Evolutionary conservation across 768 basidiomycete species (phyloP), one percentile per base, ranked within the genome.

Genomic region (Lactifluus pinguis): DNA sequence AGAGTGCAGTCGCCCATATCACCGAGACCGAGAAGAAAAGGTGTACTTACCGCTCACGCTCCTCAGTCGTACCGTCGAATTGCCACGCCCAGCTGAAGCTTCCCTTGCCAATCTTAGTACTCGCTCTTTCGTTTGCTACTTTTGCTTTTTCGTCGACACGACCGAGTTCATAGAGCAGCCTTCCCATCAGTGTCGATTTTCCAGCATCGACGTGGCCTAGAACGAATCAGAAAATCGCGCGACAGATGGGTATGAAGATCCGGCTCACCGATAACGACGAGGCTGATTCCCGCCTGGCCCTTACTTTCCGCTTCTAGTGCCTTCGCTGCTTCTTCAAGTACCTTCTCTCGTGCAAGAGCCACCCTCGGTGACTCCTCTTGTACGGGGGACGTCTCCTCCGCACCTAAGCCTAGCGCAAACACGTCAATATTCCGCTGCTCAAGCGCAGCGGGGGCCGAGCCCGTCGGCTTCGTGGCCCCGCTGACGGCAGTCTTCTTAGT

Each of bases 61-160:
- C 97, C 74, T 98, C 97, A 0, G 80, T 77, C 3, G 92, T 87
- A 4, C 92, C 95, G 70, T 99, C 97, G 38, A 99, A 77, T 44
- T 91, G 89, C 97, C 97, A 99, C 11, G 97, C 97, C 87, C 95
- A 98, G 60, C 89, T 92, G 69, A 99, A 99, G 67, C 92, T 95
- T 62, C 87, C 81, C 74, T 99, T 99, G 0, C 97, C 97, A 2
- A 84, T 83, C 71, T 89, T 94, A 60, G 78, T 84, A 64, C 92
- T 95, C 39, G 89, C 94, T 62, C 93, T 78, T 72, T 98, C 94
- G 69, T 95, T 98, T 13, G 86, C 83, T 42, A 81, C 74, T 56
- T 85, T 83, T 15, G 85, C 85, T 73, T 91, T 93, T 68, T 98
- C 94, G 62, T 89, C 88, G 52, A 98, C 70, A 65, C 82, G 79